These are phyloP conservation scores for Mucor saturninus DNA, from an alignment of 371 early-diverging fungal genomes.

Conservation along the genomic window DNA sequence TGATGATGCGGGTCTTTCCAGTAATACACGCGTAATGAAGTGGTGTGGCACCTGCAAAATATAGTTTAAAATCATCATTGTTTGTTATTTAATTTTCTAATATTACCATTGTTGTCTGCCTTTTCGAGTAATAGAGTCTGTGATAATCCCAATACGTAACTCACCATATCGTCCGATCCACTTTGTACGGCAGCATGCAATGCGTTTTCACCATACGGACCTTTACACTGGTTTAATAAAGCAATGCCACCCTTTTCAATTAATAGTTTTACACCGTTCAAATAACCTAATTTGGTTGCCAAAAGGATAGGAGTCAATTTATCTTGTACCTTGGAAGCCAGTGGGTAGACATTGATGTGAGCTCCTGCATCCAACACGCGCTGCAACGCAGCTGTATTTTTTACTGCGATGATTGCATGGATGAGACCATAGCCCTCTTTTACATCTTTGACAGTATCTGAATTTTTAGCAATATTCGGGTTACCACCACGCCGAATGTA, in stretches of 20 bases:
- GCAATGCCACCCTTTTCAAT: conserved; percentile 33
- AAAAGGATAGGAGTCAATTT: conserved; percentile 37
- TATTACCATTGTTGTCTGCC: conserved; percentile 34
- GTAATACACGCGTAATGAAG: conserved; percentile 51
- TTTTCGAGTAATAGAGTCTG: conserved; percentile 28
- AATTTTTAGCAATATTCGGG: conserved; percentile 51
- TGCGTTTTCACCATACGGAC: conserved; percentile 37
- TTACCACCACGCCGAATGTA: conserved; percentile 51
- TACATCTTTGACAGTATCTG: conserved; percentile 35
- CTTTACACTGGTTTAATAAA: conserved; percentile 23
- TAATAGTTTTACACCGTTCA: conserved; percentile 39
- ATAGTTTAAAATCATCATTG: not conserved
- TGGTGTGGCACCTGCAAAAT: conserved; percentile 41
- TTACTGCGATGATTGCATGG: conserved; percentile 43
- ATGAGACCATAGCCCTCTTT: conserved; percentile 51
- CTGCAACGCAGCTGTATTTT: conserved; percentile 34
- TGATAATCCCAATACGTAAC: conserved; percentile 28
- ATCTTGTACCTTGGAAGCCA: conserved; percentile 27
- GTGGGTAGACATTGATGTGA: conserved; percentile 35
- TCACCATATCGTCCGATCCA: conserved; percentile 34
- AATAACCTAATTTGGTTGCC: conserved; percentile 42
- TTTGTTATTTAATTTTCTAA: not conserved
- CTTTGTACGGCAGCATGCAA: conserved; percentile 46
- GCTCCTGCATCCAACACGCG: conserved; percentile 43
- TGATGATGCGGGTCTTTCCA: conserved; percentile 35